Conservation (phyloP, 108 stramenopile genomes). For the Schizochytrium sp. region DNA sequence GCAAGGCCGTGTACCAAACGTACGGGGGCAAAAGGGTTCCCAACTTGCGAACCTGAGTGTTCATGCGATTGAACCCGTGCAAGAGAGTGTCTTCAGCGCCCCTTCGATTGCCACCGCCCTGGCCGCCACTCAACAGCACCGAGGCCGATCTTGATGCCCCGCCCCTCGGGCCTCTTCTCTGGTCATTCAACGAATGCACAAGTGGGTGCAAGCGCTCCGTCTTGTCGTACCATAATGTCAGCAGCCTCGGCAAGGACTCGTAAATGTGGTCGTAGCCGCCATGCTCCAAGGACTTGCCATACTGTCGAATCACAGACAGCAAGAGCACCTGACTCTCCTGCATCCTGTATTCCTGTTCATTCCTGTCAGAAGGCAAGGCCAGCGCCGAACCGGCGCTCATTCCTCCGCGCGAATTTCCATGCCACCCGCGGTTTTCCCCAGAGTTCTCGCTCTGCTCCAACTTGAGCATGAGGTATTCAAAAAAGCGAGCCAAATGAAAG, state of each 20-base stretch:
- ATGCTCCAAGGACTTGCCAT: conserved; percentile 13
- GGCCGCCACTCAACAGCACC: too few relatives aligned
- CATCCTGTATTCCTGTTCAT: not conserved
- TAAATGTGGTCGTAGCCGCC: not conserved
- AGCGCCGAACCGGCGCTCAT: not conserved
- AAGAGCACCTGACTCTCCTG: not conserved
- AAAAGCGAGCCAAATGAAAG: not conserved
- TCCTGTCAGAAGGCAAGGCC: not conserved
- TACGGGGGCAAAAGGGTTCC: not conserved
- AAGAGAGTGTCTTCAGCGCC: not conserved
- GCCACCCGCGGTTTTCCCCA: not conserved
- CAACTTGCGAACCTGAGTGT: not conserved
- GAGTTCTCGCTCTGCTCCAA: not conserved
- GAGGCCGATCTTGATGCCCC: too few relatives aligned
- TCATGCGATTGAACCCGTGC: not conserved
- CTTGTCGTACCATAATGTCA: conserved; percentile 21
- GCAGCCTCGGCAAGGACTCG: conserved; percentile 24
- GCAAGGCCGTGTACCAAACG: conserved; percentile 21
- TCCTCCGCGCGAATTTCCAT: not conserved
- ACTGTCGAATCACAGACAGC: not conserved
- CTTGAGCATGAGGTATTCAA: not conserved
- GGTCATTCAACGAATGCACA: not conserved
- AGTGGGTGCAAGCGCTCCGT: not conserved
- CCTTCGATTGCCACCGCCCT: not conserved
- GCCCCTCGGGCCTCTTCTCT: not conserved